These are phyloP conservation scores for Falciphora oryzae DNA, from an alignment of 2,329 filamentous ascomycete genomes.

Conservation along the genomic window DNA sequence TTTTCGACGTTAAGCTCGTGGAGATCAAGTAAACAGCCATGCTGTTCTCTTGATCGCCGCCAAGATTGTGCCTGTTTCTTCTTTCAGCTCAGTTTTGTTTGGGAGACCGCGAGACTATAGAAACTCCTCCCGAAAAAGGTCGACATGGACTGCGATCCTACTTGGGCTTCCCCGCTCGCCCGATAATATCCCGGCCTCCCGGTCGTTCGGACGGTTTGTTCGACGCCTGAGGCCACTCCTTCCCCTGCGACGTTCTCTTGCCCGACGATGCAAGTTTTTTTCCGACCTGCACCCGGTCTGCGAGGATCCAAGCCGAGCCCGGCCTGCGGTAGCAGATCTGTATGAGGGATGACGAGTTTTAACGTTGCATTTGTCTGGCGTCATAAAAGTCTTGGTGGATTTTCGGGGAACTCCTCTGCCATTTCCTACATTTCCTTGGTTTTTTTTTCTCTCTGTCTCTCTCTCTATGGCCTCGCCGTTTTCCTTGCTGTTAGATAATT, in stretches of 20 bases:
- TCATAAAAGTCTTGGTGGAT: conserved; percentile 26
- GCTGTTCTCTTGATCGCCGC: neutral
- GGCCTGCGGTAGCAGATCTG: conserved; percentile 31
- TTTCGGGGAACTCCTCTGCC: neutral
- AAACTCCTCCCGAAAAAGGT: too few relatives aligned
- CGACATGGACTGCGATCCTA: neutral
- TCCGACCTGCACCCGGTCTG: conserved; percentile 40
- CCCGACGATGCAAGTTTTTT: conserved; percentile 31
- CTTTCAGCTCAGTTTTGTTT: too few relatives aligned
- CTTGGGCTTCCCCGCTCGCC: neutral
- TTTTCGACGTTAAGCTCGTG: conserved; percentile 86
- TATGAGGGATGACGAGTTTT: conserved; percentile 44
- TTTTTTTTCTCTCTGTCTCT: too few relatives aligned
- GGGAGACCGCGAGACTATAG: too few relatives aligned
- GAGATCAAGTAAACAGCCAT: conserved; percentile 64
- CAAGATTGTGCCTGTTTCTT: neutral
- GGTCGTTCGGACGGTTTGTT: neutral
- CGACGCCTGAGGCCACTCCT: conserved; percentile 1
- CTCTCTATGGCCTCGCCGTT: neutral
- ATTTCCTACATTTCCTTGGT: conserved; percentile 1
- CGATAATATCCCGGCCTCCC: neutral
- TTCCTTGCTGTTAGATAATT: neutral
- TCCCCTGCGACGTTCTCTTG: neutral
- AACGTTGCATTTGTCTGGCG: conserved; percentile 44
- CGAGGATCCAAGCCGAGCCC: conserved; percentile 28